phyloP scores from a whole-genome alignment of 768 basidiomycete genomes.

The Cytidiella melzeri region DNA sequence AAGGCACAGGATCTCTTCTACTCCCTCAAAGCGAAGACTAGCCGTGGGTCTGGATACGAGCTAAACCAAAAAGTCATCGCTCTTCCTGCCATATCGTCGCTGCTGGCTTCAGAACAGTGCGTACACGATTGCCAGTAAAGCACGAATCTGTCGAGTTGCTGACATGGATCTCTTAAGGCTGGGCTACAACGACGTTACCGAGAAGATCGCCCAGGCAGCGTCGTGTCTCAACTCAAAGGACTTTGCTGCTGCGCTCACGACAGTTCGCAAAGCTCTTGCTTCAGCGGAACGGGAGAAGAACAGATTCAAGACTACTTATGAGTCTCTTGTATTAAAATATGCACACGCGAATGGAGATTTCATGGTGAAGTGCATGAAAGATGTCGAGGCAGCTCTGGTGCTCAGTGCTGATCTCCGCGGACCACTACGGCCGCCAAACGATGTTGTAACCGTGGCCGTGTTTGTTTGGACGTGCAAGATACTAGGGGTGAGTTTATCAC shows the following conservation, averaged over 20 bases:
- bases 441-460: conserved; percentile 18
- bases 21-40: conserved; percentile 32
- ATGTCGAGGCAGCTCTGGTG: conserved; percentile 18
- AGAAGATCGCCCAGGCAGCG: conserved; percentile 26
- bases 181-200: conserved; percentile 23
- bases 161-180: conserved; percentile 14
- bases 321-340: neutral
- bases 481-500: conserved; percentile 7
- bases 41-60: conserved; percentile 43
- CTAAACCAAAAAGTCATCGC: conserved; percentile 31
- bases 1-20: neutral
- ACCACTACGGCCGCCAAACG: conserved; percentile 10
- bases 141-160: neutral
- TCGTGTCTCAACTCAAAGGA: conserved; percentile 26
- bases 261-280: conserved; percentile 20
- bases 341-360: conserved; percentile 3
- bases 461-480: conserved; percentile 22
- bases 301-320: neutral
- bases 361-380: conserved; percentile 17
- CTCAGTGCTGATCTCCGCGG: conserved; percentile 14
- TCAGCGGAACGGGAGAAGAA: conserved; percentile 4
- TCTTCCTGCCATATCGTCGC: conserved; percentile 44
- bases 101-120: conserved; percentile 44
- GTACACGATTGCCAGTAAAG: neutral
- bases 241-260: conserved; percentile 21